These are phyloP conservation scores for Leccinellum albellum DNA, from an alignment of 768 basidiomycete species.

Conservation along the genomic window DNA sequence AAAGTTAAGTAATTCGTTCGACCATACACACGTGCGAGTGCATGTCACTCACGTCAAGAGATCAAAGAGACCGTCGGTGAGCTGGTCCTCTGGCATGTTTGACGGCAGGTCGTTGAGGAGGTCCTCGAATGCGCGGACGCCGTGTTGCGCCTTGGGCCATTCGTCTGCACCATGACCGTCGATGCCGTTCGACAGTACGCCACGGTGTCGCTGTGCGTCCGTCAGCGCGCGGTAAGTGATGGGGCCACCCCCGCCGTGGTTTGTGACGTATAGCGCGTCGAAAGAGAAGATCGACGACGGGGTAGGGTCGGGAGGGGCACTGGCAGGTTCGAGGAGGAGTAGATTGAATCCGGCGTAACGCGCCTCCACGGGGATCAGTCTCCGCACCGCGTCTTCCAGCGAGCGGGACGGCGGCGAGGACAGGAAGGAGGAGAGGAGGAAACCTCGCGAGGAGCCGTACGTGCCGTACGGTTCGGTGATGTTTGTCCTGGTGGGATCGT, in stretches of 20 bases:
- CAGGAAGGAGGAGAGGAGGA: slow-evolving; percentile 65
- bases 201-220: slow-evolving; percentile 44
- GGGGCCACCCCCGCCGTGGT: slow-evolving; percentile 63
- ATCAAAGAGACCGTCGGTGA: slow-evolving; percentile 58
- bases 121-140: slow-evolving; percentile 43
- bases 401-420: slow-evolving; percentile 44
- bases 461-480: slow-evolving; percentile 63
- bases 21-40: neutral
- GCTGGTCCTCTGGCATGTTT: slow-evolving; percentile 44
- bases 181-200: slow-evolving; percentile 73
- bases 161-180: slow-evolving; percentile 56
- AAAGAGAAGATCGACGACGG: slow-evolving; percentile 35
- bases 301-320: neutral
- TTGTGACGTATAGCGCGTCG: slow-evolving; percentile 59
- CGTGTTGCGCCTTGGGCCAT: slow-evolving; percentile 76
- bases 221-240: slow-evolving; percentile 54
- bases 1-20: slow-evolving; percentile 5
- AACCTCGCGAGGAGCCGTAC: slow-evolving; percentile 62
- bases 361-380: slow-evolving; percentile 44
- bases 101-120: slow-evolving; percentile 38
- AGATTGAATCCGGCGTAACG: slow-evolving; percentile 81
- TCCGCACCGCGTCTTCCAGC: slow-evolving; percentile 47
- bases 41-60: slow-evolving; percentile 61
- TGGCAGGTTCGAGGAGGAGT: slow-evolving; percentile 53
- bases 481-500: slow-evolving; percentile 59